These are phyloP conservation scores for Phaffomyces opuntiae DNA, from an alignment of 805 yeast genomes.

Conservation along the genomic window DNA sequence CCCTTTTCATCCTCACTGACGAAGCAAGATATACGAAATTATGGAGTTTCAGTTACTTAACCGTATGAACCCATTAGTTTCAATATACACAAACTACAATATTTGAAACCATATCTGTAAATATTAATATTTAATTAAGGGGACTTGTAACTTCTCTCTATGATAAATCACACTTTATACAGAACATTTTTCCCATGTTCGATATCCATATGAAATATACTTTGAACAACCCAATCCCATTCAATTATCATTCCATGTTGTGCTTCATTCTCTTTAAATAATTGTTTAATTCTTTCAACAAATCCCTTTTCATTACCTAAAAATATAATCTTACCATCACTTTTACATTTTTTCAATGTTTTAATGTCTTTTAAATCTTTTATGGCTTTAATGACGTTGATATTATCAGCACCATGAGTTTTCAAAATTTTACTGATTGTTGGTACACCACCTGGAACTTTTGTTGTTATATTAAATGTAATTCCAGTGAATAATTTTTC, in stretches of 20 bases:
- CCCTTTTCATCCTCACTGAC: too few relatives aligned
- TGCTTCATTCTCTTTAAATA: slow-evolving; percentile 15
- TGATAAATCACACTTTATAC: neutral
- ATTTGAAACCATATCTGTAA: too few relatives aligned
- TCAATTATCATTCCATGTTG: slow-evolving; percentile 35
- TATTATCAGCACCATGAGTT: slow-evolving; percentile 47
- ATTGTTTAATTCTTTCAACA: slow-evolving; percentile 23
- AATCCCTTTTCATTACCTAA: slow-evolving; percentile 30
- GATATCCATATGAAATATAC: slow-evolving; percentile 42
- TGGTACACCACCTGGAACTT: slow-evolving; percentile 53
- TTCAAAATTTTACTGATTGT: slow-evolving; percentile 49
- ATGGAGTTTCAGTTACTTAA: too few relatives aligned
- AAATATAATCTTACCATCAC: slow-evolving; percentile 11
- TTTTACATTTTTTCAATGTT: slow-evolving; percentile 9
- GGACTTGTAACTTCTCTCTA: too few relatives aligned
- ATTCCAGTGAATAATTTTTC: slow-evolving; percentile 39
- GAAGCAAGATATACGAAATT: too few relatives aligned
- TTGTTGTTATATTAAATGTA: slow-evolving; percentile 48
- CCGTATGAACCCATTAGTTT: too few relatives aligned
- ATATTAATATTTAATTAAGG: too few relatives aligned
- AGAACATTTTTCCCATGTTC: slow-evolving; percentile 7
- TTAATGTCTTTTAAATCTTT: slow-evolving; percentile 19
- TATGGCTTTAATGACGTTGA: slow-evolving; percentile 22
- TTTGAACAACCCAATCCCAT: slow-evolving; percentile 59
- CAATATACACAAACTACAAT: too few relatives aligned